A percentile compares a stretch with the other conserved stretches of the same genome.
Evolutionary conservation across 495 filamentous ascomycete species (phyloP).

Genomic region (Penicillium simplicissimum): DNA sequence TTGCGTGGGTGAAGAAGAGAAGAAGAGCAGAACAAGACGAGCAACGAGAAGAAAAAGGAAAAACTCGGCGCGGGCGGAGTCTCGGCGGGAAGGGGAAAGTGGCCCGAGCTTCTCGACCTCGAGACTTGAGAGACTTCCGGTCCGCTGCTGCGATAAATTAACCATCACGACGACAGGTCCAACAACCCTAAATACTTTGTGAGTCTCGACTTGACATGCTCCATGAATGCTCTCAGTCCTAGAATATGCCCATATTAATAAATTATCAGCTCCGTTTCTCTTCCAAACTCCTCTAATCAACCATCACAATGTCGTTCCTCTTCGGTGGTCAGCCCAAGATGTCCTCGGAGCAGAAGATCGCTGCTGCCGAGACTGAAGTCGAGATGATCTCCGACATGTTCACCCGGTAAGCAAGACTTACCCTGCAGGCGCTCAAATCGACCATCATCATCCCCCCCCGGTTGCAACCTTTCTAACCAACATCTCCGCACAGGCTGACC

Average conservation of each 20-base stretch:
- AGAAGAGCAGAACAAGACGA: conserved; percentile 9
- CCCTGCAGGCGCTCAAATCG: background rate
- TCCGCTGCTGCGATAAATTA: conserved; percentile 9
- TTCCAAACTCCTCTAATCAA: background rate
- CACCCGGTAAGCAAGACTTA: conserved; percentile 64
- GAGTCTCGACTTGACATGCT: background rate
- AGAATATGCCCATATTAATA: background rate
- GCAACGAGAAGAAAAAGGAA: conserved; percentile 7
- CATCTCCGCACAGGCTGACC: conserved; percentile 61
- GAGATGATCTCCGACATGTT: conserved; percentile 97
- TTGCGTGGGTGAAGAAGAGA: conserved; percentile 20
- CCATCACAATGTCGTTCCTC: conserved; percentile 85
- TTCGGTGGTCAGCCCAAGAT: conserved; percentile 83
- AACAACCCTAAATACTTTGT: background rate
- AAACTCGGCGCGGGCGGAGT: conserved; percentile 18
- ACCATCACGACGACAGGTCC: conserved; percentile 6
- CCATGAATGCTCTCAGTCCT: background rate
- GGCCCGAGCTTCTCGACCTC: conserved; percentile 39
- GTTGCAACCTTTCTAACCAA: background rate
- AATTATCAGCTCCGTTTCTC: background rate
- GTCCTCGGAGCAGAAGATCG: conserved; percentile 93
- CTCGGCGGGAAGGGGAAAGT: conserved; percentile 26
- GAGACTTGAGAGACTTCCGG: conserved; percentile 20
- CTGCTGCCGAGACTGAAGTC: conserved; percentile 85
- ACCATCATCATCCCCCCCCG: background rate